Evolutionary conservation across 768 basidiomycete genomes (phyloP), one percentile per base, ranked within the genome.

Genomic region (Leccinum variicolor): DNA sequence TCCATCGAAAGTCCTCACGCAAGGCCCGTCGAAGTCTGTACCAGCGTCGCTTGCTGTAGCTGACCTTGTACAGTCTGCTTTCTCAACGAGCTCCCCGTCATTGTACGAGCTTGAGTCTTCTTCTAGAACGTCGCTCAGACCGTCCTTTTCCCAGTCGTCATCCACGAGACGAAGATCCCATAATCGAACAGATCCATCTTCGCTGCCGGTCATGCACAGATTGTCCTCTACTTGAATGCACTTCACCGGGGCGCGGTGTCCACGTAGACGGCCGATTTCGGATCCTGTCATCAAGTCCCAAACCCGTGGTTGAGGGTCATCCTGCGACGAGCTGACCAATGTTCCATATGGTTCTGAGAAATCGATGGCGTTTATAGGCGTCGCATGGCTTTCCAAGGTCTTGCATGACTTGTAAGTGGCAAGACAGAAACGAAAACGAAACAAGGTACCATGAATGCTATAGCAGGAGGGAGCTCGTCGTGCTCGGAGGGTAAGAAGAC

Each of bases 401-500:
- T 95, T 69, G 53, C 31, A n/a, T 52, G 45, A 58, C 64, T 10
- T 65, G 61, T 57, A 28, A 55, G 61, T 28, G 21, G 34, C n/a
- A 29, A n/a, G 33, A 41, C 31, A 52, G 53, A 41, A 53, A 10
- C 50, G 6, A 5, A 50, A 33, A 56, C 17, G 6, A 54, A 25
- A 41, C 48, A 48, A 64, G 65, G 63, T 74, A 92, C 93, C 95
- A 99, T 98, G 75, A 99, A 99, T 13, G 96, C 97, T 6, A 98
- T 85, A 1, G 93, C 94, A 8, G 87, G 84, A 9, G 97, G 97
- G 29, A 99, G 79, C 53, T 97, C 94, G 64, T 94, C 93, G 64
- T 99, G 97, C 70, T 98, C 97, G 17, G 94, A 97, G 4, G 97
- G 97, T 49, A 99, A 72, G 78, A 99, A 98, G 17, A 92, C 92